Base-by-base conservation (phyloP, 2,329 filamentous ascomycete genomes). In the Penicillium sp. region DNA sequence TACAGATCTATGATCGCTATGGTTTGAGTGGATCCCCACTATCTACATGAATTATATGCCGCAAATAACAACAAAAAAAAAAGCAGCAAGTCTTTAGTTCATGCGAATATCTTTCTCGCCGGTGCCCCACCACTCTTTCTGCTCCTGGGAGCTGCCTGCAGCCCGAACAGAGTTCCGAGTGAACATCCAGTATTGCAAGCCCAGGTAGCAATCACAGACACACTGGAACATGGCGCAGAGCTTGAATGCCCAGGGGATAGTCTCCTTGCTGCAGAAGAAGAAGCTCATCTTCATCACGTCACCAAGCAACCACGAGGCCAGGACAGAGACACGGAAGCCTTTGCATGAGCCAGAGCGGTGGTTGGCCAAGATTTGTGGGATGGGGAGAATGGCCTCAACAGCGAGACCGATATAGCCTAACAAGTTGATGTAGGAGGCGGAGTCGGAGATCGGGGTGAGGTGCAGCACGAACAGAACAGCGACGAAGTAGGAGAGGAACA, bases 401-500 rank as follows among this genome's bases (percentile, higher is more conserved):
- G 77, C 75, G 7, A 81, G 73, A 35, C 78, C 78, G 26, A 73
- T 56, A 52, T 74, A 76, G 45, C 78, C 78, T 27, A 81, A 69
- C 26, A 77, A 49, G 27, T 70, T 69, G 60, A 77, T 77, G 50
- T 81, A 81, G 52, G 67, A 59, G 26, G 71, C 56, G 2, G 77
- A 75, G 15, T 73, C 53, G 4, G 75, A 67, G n/a, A 80, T 75
- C 1, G 77, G 73, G 2, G 78, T 77, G 20, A 86, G 67, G 27
- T 86, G 84, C 40, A 85, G 69, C 14, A 80, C 72, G 37, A 81
- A 69, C 31, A 87, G 72, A 0, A 65, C 64, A 18, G 70, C 69
- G 20, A 77, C 74, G 61, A 85, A 82, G 68, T 84, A 85, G 9
- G 72, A 74, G 15, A 87, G 64, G 65, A 83, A 85, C 25, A 76